Evolutionary conservation across 306 rosid genomes (phyloP), one percentile per base, ranked within the genome.

Genomic region (Cucurbita moschata): DNA sequence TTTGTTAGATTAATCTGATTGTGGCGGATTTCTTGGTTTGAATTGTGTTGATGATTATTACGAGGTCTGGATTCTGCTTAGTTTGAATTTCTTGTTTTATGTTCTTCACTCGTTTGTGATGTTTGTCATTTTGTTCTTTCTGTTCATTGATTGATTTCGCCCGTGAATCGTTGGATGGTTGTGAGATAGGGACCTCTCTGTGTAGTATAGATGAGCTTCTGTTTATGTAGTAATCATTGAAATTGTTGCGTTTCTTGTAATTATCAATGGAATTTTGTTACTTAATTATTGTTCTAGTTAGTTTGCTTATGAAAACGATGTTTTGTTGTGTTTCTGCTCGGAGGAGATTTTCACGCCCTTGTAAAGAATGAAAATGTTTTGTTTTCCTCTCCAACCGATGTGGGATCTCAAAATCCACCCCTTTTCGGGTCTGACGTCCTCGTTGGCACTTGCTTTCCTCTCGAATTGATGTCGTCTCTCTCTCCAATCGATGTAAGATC

Each of bases 81-180:
- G 39, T 67, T 67, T 46, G 52, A 67, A 67, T 58, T 51, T 42
- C 1, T 11, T 21, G 49, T 43, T 23, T 46, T 23, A 44, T 30
- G 58, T 6, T 49, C 30, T 64, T 18, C 52, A 47, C 14, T 71
- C 72, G 61, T 73, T 56, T 16, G 51, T 64, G 10, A 55, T 23
- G 43, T 74, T 71, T 71, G 74, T 78, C 75, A 10, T 80, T 35
- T 53, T 44, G 56, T 61, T 81, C 55, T 62, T 67, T 53, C 62
- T 69, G 53, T 59, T 43, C 38, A 47, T 39, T 73, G 60, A 26
- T 52, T 58, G 49, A 12, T 46, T 70, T 67, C 70, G 26, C 76
- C 72, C 76, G 62, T 76, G 78, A 71, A 69, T 58, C 60, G 39
- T 70, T 77, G 75, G 71, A 64, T 55, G 59, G 47, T 38, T 26